Base-by-base conservation (phyloP, 1,139 yeast genomes). In the Ogataea hybrid region DNA sequence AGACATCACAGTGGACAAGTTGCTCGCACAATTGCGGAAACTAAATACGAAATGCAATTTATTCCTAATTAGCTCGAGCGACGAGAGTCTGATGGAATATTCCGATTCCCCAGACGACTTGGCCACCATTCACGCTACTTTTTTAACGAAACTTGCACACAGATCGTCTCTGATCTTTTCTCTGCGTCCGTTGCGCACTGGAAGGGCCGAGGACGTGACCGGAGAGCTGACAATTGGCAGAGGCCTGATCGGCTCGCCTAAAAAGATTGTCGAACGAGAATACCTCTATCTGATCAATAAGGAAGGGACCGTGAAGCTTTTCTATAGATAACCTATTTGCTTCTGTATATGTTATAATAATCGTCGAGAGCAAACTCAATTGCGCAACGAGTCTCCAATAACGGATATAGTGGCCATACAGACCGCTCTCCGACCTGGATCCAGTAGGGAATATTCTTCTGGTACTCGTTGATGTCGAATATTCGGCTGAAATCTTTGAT, bases 341-440 rank as follows among this genome's bases (percentile, higher is more conserved):
- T 70, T 49, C 73, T 64, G 58, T 75, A 73, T 49, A 73, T 64
- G 62, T 73, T 76, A 59, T 81, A 79, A 54, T 82, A 71, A 59
- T 84, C 89, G 60, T 90, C 96, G 45, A 92, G 70, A 25, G 90
- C 85, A 66, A 85, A 86, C 65, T 92, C 99, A 44, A 90, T 84
- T 1, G 92, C 80, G 57, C 97, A 87, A 42, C 99, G 70, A 0
- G 96, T 85, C 80, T 90, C 83, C 32, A 94, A 69, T 34, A 90
- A 69, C 0, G 97, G 88, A 50, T 88, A 73, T 47, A 87, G 77
- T 1, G 96, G 96, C 98, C 98, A 92, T 0, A 90, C 89, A 37
- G 95, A 84, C 51, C 85, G 72, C 62, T 90, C 97, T 4, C 99
- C 99, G 25, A 90, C 89, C 41, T 76, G 68, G 3, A 89, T 79